Evolutionary conservation across 371 early-diverging fungal species (phyloP).

Genomic region (Nematocida sp.): DNA sequence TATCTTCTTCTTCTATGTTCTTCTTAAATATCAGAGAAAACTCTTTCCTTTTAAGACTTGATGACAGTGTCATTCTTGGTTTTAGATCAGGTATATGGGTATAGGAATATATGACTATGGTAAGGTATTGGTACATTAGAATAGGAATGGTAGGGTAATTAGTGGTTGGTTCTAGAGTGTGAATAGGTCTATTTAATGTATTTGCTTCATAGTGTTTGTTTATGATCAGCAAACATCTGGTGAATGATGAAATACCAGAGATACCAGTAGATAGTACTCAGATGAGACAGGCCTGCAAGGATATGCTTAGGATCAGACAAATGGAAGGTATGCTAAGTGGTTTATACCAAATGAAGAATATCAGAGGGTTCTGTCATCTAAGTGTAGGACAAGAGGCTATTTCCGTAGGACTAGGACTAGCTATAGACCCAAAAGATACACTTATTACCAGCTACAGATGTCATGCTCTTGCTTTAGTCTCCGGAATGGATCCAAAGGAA

Average conservation of each 20-base stretch:
- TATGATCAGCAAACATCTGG: neutral
- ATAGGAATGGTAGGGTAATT: too few species aligned
- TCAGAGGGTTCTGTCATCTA: slow-evolving; percentile 97
- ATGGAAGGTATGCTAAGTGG: slow-evolving; percentile 50
- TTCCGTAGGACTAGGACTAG: slow-evolving; percentile 82
- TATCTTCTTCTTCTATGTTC: too few species aligned
- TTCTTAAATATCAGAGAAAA: too few species aligned
- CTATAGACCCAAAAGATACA: slow-evolving; percentile 75
- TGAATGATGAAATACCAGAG: neutral
- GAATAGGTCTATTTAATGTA: too few species aligned
- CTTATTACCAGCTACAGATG: slow-evolving; percentile 95
- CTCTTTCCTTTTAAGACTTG: too few species aligned
- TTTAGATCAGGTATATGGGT: too few species aligned
- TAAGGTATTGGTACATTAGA: too few species aligned
- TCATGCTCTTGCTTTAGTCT: slow-evolving; percentile 87
- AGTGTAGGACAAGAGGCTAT: slow-evolving; percentile 96
- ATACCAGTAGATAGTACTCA: neutral
- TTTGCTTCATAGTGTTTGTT: too few species aligned
- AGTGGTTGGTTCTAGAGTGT: too few species aligned
- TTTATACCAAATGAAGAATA: slow-evolving; percentile 81
- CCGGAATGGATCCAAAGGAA: slow-evolving; percentile 70
- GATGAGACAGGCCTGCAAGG: slow-evolving; percentile 59
- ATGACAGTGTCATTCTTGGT: too few species aligned
- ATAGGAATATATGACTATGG: too few species aligned
- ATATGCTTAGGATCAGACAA: slow-evolving; percentile 54